A percentile compares a stretch with the other conserved stretches of the same genome.
phyloP scores from a whole-genome alignment of 2,329 filamentous ascomycete species.

The Fusarium chuoi region DNA sequence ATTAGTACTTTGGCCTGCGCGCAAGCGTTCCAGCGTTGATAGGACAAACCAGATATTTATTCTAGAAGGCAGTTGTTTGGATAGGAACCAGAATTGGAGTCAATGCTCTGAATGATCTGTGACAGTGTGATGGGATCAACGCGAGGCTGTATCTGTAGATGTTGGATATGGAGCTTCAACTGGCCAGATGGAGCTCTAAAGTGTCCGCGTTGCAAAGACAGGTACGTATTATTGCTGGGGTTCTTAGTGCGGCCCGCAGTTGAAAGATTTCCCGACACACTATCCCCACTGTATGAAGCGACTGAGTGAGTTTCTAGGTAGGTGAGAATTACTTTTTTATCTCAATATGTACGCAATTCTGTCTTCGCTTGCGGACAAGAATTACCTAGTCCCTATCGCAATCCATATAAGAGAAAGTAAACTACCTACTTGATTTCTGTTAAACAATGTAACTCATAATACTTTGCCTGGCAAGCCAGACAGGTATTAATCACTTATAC shows the following conservation, averaged over 20 bases:
- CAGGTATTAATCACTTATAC: background rate
- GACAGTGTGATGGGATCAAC: background rate
- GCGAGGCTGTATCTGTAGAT: slow-evolving; percentile 20
- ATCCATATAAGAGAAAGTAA: background rate
- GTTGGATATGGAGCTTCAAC: slow-evolving; percentile 38
- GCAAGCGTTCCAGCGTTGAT: background rate
- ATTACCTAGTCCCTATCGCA: background rate
- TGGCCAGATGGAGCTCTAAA: slow-evolving; percentile 46
- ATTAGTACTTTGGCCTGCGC: slow-evolving; percentile 22
- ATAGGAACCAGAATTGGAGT: background rate
- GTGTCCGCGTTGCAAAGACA: slow-evolving; percentile 1
- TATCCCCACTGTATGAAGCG: slow-evolving; percentile 7
- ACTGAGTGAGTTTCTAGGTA: background rate
- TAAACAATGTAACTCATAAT: background rate
- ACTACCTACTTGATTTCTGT: background rate
- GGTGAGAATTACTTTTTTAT: background rate
- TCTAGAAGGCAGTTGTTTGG: background rate
- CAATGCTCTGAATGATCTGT: background rate
- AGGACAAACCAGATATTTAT: slow-evolving; percentile 4
- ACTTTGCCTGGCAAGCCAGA: background rate
- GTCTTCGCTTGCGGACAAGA: background rate
- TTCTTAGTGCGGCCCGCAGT: slow-evolving; percentile 21
- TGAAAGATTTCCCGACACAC: slow-evolving; percentile 16
- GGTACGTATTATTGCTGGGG: slow-evolving; percentile 38
- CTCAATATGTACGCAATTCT: background rate